Base-by-base conservation (phyloP, 495 filamentous ascomycete species). In the Pyrenopolyporus hunteri region DNA sequence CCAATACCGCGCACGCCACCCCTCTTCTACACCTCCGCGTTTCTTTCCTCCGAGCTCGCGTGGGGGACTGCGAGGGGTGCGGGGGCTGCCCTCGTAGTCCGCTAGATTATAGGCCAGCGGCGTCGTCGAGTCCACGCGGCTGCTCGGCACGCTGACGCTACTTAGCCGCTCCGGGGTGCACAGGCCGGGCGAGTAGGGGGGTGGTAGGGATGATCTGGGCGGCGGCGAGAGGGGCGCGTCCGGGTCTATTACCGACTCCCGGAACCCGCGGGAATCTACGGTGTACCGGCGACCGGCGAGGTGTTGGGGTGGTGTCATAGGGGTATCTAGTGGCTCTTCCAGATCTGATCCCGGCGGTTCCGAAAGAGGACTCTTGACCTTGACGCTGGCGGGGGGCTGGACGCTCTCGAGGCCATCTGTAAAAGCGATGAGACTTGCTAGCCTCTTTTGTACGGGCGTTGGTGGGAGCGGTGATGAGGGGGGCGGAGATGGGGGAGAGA, bases 401-500 rank as follows among this genome's bases (percentile, higher is more conserved):
- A 64, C 2, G 17, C 14, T 58, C 45, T 57, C 53, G 7, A 58
- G 40, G 2, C 53, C 53, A 28, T 53, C 40, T 3, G 45, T 33
- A 23, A 35, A 25, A 8, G 47, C 40, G 39, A 58, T 57, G 46
- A 64, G 48, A 46, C 49, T 60, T 7, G 63, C 63, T 11, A 66
- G 22, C 33, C 26, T 60, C 10, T 17, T 59, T 37, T 59, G 57
- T 1, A 32, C 29, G 8, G 63, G 63, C 1, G 56, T 59, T 5
- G 63, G 63, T 8, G 63, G 63, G 16, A 66, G 51, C 31, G 63
- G 63, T 14, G 63, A 19, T 1, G 37, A 56, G 20, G 63, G 63
- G 16, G 63, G 63, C 10, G 63, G 63, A 6, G 63, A 66, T 2
- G 63, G 63, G 9, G 63, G 63, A 19, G 56, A 66, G 42, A 66